Conservation (phyloP, 2,329 filamentous ascomycete species). For the Diplodia seriata region DNA sequence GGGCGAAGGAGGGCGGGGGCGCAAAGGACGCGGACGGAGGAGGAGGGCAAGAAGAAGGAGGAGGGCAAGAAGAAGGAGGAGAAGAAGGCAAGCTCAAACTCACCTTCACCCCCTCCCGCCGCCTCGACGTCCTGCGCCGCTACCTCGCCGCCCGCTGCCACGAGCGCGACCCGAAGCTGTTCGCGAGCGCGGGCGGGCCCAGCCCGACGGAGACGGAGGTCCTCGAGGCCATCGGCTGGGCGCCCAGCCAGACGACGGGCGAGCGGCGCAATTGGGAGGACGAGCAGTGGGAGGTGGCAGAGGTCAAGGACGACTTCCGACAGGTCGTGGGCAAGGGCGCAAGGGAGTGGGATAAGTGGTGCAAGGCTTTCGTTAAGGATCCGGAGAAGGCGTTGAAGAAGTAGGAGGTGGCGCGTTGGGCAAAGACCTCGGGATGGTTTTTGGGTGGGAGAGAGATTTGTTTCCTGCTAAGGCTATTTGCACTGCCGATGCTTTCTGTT, state of each 20-base stretch:
- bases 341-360: constrained; percentile 52
- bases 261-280: constrained; percentile 52
- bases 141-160: constrained; percentile 52
- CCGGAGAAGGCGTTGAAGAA: constrained; percentile 51
- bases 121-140: constrained; percentile 47
- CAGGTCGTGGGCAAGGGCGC: constrained; percentile 50
- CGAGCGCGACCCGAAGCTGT: constrained; percentile 46
- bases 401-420: too few species aligned
- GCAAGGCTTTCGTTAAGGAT: constrained; percentile 47
- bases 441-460: too few species aligned
- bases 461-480: too few species aligned
- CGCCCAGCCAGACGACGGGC: constrained; percentile 42
- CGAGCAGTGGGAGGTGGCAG: constrained; percentile 52
- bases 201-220: constrained; percentile 48
- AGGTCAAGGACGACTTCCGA: constrained; percentile 53
- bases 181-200: constrained; percentile 40
- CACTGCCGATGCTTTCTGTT: too few species aligned
- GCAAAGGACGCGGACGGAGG: too few species aligned
- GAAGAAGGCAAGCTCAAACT: constrained; percentile 44
- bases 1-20: background rate
- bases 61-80: background rate
- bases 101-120: constrained; percentile 46
- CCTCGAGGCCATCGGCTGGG: constrained; percentile 54
- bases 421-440: too few species aligned
- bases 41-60: too few species aligned